These are phyloP conservation scores for Chlamydomonas reinhardtii DNA, from an alignment of 163 green algal genomes.

Conservation along the genomic window DNA sequence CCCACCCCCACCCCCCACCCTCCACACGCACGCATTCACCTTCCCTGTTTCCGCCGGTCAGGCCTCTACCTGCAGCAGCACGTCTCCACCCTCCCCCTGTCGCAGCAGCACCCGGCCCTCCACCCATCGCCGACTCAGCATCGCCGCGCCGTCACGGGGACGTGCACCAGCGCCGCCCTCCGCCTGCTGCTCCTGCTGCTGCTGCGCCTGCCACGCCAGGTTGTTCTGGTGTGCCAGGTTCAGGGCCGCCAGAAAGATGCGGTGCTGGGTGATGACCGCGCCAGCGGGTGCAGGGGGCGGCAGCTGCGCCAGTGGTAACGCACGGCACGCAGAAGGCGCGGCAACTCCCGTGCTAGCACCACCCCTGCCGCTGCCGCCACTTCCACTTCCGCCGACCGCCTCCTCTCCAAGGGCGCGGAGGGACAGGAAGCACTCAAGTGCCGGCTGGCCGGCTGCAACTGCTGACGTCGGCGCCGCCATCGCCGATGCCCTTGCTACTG, in stretches of 20 bases:
- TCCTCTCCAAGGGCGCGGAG: too few relatives aligned
- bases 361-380: too few relatives aligned
- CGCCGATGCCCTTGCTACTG: neutral
- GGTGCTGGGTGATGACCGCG: neutral
- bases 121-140: neutral
- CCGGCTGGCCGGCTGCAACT: too few relatives aligned
- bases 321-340: too few relatives aligned
- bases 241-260: slow-evolving; percentile 29
- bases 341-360: too few relatives aligned
- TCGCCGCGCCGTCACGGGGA: neutral
- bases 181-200: neutral
- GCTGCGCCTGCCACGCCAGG: slow-evolving; percentile 18
- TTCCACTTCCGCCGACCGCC: too few relatives aligned
- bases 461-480: too few relatives aligned
- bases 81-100: neutral
- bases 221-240: slow-evolving; percentile 49
- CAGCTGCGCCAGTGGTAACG: too few relatives aligned
- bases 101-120: slow-evolving; percentile 10
- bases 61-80: neutral
- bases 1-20: too few relatives aligned
- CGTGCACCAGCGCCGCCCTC: neutral
- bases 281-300: neutral
- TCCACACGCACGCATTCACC: too few relatives aligned
- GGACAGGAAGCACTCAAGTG: too few relatives aligned
- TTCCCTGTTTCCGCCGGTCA: too few relatives aligned